Percentiles rank a stretch among this genome's conserved stretches.
phyloP scores from a whole-genome alignment of 208 protist genomes.

The Leishmania major region DNA sequence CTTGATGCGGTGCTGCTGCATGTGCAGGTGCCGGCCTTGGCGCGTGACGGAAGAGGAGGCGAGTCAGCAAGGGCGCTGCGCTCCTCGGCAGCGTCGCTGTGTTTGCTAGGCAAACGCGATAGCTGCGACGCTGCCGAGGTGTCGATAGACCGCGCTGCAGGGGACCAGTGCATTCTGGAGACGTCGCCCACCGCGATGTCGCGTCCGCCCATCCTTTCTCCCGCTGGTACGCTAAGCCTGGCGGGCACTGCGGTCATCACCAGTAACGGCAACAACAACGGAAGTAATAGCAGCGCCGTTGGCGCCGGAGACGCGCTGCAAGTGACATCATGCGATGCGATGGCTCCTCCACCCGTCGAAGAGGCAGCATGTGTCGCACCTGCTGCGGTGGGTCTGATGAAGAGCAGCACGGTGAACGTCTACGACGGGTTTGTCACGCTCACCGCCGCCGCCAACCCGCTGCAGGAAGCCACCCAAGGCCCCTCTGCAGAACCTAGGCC shows the following conservation, averaged over 20 bases:
- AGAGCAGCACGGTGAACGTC: background rate
- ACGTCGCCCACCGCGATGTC: background rate
- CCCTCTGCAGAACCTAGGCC: background rate
- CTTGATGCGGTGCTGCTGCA: constrained; percentile 3
- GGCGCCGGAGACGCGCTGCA: background rate
- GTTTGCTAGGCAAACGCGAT: constrained; percentile 18
- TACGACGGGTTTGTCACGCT: background rate
- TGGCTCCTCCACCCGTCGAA: background rate
- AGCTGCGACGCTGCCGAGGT: constrained; percentile 14
- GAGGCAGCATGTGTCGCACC: background rate
- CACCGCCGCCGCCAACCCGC: background rate
- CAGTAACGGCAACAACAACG: background rate
- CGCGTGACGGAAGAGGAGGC: too few relatives aligned
- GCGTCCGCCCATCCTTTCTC: background rate
- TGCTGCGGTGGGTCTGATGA: background rate
- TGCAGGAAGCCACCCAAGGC: background rate
- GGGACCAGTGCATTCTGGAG: background rate
- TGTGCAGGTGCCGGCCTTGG: background rate
- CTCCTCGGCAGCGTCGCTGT: constrained; percentile 14
- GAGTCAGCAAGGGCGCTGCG: background rate
- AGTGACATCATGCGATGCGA: background rate
- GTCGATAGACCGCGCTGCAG: background rate
- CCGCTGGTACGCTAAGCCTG: background rate
- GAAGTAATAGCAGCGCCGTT: background rate
- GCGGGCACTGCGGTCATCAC: background rate